Conservation (phyloP, 1,139 yeast genomes). For the Zygosaccharomyces sapae region DNA sequence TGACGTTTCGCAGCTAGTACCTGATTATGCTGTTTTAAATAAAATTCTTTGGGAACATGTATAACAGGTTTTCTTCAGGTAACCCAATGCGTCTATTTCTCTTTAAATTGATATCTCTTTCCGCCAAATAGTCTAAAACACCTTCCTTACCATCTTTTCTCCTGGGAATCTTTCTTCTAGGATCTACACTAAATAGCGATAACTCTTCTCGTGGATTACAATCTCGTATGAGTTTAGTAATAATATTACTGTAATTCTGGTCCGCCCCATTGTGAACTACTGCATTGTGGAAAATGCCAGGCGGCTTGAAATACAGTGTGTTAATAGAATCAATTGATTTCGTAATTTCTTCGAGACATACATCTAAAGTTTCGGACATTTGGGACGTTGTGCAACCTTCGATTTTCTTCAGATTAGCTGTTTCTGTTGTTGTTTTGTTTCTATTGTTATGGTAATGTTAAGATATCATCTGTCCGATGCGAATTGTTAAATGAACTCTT, state of each 20-base stretch:
- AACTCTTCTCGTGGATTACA: slow-evolving; percentile 32
- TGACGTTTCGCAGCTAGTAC: slow-evolving; percentile 21
- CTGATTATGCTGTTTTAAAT: slow-evolving; percentile 30
- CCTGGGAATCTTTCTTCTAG: slow-evolving; percentile 21
- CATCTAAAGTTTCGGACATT: slow-evolving; percentile 29
- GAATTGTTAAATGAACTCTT: too few relatives aligned
- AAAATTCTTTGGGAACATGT: slow-evolving; percentile 33
- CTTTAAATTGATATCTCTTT: slow-evolving; percentile 24
- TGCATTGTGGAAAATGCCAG: slow-evolving; percentile 37
- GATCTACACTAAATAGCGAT: slow-evolving; percentile 28
- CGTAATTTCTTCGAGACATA: slow-evolving; percentile 29
- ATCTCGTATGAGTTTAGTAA: slow-evolving; percentile 31
- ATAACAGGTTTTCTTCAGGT: slow-evolving; percentile 31
- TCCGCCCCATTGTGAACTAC: slow-evolving; percentile 25
- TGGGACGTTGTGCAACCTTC: neutral
- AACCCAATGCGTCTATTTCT: slow-evolving; percentile 29
- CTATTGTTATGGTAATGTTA: neutral
- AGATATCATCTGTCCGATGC: too few relatives aligned
- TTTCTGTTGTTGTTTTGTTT: neutral
- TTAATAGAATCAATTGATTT: slow-evolving; percentile 30
- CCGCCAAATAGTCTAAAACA: slow-evolving; percentile 30
- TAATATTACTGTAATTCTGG: slow-evolving; percentile 21
- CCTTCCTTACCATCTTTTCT: slow-evolving; percentile 35
- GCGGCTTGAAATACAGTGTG: slow-evolving; percentile 34
- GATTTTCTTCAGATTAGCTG: too few relatives aligned